phyloP scores from a whole-genome alignment of 176 grass and related monocot genomes.

The Saccharum spontaneum region DNA sequence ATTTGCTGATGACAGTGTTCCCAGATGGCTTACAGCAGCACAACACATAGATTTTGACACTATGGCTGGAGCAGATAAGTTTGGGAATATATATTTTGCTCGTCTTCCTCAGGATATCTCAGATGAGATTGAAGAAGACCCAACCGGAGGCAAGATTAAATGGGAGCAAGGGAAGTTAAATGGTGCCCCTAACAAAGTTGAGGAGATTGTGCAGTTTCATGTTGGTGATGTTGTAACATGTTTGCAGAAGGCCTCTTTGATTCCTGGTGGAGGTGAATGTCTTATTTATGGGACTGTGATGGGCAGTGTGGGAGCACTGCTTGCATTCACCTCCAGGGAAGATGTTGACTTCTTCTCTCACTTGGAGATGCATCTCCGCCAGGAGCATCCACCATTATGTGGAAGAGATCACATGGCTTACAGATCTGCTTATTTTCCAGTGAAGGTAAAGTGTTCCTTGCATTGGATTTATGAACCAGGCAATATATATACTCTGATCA shows the following conservation, averaged over 20 bases:
- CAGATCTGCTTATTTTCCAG: slow-evolving; percentile 95
- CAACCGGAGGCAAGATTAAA: slow-evolving; percentile 97
- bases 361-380: slow-evolving; percentile 98
- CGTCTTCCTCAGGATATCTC: slow-evolving; percentile 91
- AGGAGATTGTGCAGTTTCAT: slow-evolving; percentile 99
- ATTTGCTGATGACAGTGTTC: slow-evolving; percentile 91
- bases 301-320: slow-evolving; percentile 88
- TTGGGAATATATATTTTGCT: slow-evolving; percentile 96
- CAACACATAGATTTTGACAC: slow-evolving; percentile 99
- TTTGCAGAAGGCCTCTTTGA: slow-evolving; percentile 92
- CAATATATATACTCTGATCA: background rate
- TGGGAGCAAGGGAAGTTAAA: slow-evolving; percentile 97
- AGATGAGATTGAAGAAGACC: slow-evolving; percentile 99
- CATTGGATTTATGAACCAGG: background rate
- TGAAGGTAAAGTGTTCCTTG: slow-evolving; percentile 69
- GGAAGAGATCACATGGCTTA: slow-evolving; percentile 98
- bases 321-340: slow-evolving; percentile 96
- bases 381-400: slow-evolving; percentile 96
- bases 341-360: slow-evolving; percentile 99
- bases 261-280: slow-evolving; percentile 95
- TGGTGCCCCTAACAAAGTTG: slow-evolving; percentile 96
- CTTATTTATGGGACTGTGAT: slow-evolving; percentile 95
- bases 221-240: slow-evolving; percentile 95
- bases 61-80: slow-evolving; percentile 96
- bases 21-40: slow-evolving; percentile 90